Evolutionary conservation across 176 grass and related monocot species (phyloP).

Genomic region (Chrysopogon serrulatus): DNA sequence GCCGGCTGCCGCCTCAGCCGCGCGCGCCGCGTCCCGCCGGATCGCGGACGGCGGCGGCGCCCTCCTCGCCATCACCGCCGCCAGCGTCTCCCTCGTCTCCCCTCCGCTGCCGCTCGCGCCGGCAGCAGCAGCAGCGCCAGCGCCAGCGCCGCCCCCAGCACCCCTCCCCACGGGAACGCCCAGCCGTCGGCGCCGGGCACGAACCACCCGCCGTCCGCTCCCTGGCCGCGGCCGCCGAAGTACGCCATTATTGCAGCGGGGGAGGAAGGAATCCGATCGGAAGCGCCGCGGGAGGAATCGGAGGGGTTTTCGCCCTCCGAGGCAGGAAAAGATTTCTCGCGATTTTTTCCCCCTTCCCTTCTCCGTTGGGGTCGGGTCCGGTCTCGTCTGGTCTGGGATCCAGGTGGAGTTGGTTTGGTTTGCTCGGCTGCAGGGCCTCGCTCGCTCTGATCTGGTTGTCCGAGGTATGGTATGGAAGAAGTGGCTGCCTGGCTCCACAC

Average conservation of each 20-base stretch:
- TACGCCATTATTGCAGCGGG: background rate
- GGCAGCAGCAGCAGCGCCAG: background rate
- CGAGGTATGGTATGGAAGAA: background rate
- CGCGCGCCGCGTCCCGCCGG: constrained; percentile 1
- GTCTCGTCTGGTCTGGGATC: background rate
- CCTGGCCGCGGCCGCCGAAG: background rate
- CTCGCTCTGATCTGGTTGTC: background rate
- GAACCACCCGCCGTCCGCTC: background rate
- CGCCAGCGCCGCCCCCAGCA: background rate
- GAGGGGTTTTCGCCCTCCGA: background rate
- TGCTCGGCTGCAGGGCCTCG: background rate
- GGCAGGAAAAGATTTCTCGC: background rate
- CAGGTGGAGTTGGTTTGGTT: background rate
- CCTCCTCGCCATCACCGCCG: background rate
- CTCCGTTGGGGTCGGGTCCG: background rate
- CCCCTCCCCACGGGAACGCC: background rate
- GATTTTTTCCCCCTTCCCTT: background rate
- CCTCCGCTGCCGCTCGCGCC: background rate
- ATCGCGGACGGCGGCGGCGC: background rate
- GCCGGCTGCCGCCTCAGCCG: constrained; percentile 40
- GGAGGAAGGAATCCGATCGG: background rate
- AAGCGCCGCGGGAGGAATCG: background rate
- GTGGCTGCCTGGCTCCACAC: background rate
- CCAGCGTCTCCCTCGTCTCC: background rate
- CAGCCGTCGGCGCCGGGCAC: background rate